phyloP scores from a whole-genome alignment of 306 rosid species.

The Amphicarpaea edgeworthii region DNA sequence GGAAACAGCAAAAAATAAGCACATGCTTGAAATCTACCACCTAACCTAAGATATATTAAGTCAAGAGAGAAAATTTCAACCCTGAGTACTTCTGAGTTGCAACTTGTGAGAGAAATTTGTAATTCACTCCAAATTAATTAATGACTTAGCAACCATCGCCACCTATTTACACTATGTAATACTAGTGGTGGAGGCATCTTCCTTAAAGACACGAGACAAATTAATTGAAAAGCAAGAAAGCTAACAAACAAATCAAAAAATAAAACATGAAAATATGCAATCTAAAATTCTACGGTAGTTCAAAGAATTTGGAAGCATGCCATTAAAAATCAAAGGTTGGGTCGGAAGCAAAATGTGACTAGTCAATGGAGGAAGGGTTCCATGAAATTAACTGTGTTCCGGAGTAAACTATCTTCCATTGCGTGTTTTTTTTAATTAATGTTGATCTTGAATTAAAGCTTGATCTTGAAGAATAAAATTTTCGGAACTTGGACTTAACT shows the following conservation, averaged over 20 bases:
- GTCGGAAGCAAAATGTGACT: slow-evolving; percentile 15
- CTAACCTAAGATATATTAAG: too few relatives aligned
- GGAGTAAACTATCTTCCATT: background rate
- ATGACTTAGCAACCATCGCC: background rate
- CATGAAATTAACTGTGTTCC: background rate
- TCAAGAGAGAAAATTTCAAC: background rate
- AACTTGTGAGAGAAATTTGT: background rate
- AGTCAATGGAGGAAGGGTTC: background rate
- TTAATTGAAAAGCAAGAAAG: background rate
- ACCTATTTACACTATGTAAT: background rate
- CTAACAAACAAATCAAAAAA: background rate
- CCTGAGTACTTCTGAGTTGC: background rate
- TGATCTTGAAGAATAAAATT: background rate
- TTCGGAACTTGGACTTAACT: background rate
- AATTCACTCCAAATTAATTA: background rate
- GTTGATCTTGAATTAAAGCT: background rate
- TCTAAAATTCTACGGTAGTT: background rate
- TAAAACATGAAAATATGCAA: background rate
- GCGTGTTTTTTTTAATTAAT: background rate
- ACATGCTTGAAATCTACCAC: too few relatives aligned
- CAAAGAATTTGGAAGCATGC: background rate
- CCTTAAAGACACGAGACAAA: background rate
- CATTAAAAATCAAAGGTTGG: background rate
- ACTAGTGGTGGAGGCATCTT: background rate
- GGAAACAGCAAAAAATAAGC: too few relatives aligned